Conservation (phyloP, 2,329 filamentous ascomycete species). For the Diatrype stigma region DNA sequence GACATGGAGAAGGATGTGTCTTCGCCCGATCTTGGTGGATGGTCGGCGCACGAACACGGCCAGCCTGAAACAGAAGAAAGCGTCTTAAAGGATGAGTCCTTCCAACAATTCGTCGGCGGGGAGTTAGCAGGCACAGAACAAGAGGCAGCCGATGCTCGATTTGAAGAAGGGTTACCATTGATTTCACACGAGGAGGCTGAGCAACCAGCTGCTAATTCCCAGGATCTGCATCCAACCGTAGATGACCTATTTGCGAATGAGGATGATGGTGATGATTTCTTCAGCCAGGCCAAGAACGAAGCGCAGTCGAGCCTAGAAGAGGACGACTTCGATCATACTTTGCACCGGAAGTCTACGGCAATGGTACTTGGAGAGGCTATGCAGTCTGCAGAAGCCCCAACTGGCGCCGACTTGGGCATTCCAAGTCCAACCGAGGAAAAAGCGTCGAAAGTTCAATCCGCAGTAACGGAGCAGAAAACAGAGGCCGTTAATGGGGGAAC, state of each 20-base stretch:
- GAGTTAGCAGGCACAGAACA: constrained; percentile 37
- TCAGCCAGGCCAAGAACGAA: constrained; percentile 43
- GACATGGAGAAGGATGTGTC: constrained; percentile 47
- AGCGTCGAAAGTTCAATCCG: constrained; percentile 4
- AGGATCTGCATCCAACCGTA: constrained; percentile 17
- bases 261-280: constrained; percentile 57
- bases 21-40: constrained; percentile 26
- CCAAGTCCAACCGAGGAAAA: constrained; percentile 18
- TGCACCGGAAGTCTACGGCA: constrained; percentile 68
- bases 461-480: constrained; percentile 6
- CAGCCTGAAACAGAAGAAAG: constrained; percentile 10
- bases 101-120: constrained; percentile 38
- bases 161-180: constrained; percentile 66
- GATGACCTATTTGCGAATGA: constrained; percentile 36
- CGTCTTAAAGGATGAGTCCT: constrained; percentile 14
- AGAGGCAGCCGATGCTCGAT: constrained; percentile 53
- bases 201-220: constrained; percentile 19
- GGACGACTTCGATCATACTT: constrained; percentile 22
- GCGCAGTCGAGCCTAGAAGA: constrained; percentile 25
- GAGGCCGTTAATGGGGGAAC: constrained; percentile 17
- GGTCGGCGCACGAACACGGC: constrained; percentile 27
- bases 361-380: constrained; percentile 52
- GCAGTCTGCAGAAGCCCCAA: background rate
- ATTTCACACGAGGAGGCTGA: constrained; percentile 38
- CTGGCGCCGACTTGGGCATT: constrained; percentile 17